phyloP scores from a whole-genome alignment of 352 stramenopile species.

The Phytophthora tubulina region DNA sequence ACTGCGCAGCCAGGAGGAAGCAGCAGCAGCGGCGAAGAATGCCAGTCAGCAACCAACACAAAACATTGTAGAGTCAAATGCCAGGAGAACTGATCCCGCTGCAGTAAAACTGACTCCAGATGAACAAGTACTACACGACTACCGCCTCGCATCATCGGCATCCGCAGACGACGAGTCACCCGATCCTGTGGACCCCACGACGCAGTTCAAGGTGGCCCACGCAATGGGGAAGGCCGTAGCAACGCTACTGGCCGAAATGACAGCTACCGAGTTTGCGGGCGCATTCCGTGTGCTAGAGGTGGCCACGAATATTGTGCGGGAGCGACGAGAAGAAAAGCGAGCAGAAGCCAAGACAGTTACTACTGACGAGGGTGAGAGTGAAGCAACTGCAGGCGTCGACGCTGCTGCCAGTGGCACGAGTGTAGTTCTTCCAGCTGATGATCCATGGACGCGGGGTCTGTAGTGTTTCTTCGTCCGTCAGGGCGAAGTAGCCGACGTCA shows the following conservation, averaged over 20 bases:
- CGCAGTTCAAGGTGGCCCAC: conserved; percentile 41
- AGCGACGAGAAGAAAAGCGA: conserved; percentile 23
- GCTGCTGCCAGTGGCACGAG: conserved; percentile 1
- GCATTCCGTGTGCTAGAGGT: conserved; percentile 48
- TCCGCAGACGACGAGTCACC: neutral
- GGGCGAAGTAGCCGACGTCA: no score
- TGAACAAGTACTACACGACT: conserved; percentile 31
- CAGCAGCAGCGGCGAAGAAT: conserved; percentile 2
- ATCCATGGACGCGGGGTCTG: conserved; percentile 19
- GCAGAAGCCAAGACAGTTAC: neutral
- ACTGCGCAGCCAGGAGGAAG: conserved; percentile 32
- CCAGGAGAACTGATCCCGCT: neutral
- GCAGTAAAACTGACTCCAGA: conserved; percentile 6
- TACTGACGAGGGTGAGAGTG: conserved; percentile 18
- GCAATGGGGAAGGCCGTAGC: conserved; percentile 39
- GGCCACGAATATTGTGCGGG: conserved; percentile 34
- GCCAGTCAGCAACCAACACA: conserved; percentile 8
- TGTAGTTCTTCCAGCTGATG: neutral
- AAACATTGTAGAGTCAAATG: neutral
- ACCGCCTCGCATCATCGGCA: conserved; percentile 11
- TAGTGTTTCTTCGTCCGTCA: neutral
- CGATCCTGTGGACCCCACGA: conserved; percentile 29
- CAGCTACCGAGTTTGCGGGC: conserved; percentile 33
- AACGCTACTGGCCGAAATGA: conserved; percentile 33
- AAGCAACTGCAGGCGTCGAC: neutral